Percentiles rank a stretch among this genome's conserved stretches.
phyloP scores from a whole-genome alignment of 2,329 filamentous ascomycete species.

The Coniochaeta sp. region DNA sequence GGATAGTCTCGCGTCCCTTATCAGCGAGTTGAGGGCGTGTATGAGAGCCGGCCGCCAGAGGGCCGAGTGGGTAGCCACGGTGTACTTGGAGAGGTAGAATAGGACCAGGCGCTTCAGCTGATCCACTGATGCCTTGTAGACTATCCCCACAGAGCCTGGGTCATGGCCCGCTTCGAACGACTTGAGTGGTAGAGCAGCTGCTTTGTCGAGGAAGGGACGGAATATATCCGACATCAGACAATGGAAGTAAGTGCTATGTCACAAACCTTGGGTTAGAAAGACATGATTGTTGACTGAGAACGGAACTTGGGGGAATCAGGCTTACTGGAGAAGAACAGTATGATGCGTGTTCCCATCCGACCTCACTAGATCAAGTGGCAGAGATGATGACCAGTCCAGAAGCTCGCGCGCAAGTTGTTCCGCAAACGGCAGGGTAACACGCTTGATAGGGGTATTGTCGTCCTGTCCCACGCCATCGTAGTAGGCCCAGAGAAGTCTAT shows the following conservation, averaged over 20 bases:
- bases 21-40: neutral
- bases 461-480: neutral
- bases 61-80: neutral
- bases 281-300: too few species aligned
- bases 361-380: neutral
- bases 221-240: slow-evolving; percentile 1
- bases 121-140: neutral
- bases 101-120: slow-evolving; percentile 1
- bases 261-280: neutral
- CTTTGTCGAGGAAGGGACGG: neutral
- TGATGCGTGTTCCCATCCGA: neutral
- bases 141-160: neutral
- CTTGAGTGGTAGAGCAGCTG: neutral
- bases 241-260: neutral
- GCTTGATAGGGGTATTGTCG: neutral
- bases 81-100: neutral
- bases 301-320: too few species aligned
- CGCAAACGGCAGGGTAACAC: neutral
- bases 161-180: neutral
- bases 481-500: slow-evolving; percentile 1
- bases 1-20: neutral
- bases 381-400: neutral
- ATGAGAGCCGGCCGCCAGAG: neutral
- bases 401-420: neutral
- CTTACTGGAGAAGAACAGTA: neutral